Evolutionary conservation across 768 basidiomycete species (phyloP).

Genomic region (Asterophora lycoperdoides): DNA sequence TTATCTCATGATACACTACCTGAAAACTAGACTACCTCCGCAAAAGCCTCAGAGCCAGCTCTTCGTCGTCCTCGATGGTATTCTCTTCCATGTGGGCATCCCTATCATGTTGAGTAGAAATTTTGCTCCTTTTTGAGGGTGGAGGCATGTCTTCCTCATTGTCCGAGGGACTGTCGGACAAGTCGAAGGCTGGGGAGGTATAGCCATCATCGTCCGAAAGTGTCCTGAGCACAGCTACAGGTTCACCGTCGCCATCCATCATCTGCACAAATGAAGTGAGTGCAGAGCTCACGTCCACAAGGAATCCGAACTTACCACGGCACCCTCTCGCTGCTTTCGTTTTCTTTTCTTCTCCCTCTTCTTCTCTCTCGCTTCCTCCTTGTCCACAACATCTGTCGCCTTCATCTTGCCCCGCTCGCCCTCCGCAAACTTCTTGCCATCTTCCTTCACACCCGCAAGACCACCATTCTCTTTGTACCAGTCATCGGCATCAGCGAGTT

Average conservation of each 20-base stretch:
- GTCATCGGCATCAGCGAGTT: conserved; percentile 73
- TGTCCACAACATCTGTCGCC: conserved; percentile 68
- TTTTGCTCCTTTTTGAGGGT: conserved; percentile 26
- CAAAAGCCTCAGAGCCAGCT: conserved; percentile 59
- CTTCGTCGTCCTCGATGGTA: conserved; percentile 39
- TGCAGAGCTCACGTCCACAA: not conserved
- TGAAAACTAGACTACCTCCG: conserved; percentile 21
- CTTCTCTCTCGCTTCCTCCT: conserved; percentile 81
- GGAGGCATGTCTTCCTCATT: conserved; percentile 33
- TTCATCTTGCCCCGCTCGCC: conserved; percentile 70
- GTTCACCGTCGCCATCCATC: conserved; percentile 25
- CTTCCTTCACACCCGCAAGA: conserved; percentile 57
- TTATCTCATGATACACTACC: no score
- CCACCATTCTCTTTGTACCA: conserved; percentile 64
- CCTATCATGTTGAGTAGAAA: conserved; percentile 3
- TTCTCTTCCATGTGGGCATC: not conserved
- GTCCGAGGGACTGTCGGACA: conserved; percentile 25
- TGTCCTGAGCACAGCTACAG: conserved; percentile 30
- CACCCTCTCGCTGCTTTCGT: conserved; percentile 72
- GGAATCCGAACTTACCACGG: conserved; percentile 26
- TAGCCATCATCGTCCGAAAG: conserved; percentile 53
- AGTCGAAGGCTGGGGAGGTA: conserved; percentile 63
- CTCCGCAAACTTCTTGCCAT: conserved; percentile 66
- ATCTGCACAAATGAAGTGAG: conserved; percentile 18
- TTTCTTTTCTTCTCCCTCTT: conserved; percentile 90